These are phyloP conservation scores for Colletotrichum euphorbiae DNA, from an alignment of 2,329 filamentous ascomycete species.

Conservation along the genomic window DNA sequence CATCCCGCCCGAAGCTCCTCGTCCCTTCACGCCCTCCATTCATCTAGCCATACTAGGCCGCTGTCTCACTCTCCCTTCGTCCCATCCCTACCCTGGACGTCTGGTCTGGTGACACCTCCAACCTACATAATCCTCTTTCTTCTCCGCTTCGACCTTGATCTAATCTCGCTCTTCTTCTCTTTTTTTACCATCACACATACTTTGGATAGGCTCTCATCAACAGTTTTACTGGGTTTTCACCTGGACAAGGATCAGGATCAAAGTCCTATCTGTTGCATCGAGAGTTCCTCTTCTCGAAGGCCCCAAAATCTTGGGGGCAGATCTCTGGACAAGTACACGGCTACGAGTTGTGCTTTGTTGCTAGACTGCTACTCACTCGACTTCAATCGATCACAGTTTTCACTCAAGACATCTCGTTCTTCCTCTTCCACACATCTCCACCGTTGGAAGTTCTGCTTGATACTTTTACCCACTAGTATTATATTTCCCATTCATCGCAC, in stretches of 20 bases:
- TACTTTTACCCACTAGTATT: constrained; percentile 2
- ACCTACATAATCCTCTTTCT: constrained; percentile 37
- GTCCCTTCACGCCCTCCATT: constrained; percentile 23
- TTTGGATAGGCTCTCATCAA: constrained; percentile 35
- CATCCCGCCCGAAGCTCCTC: constrained; percentile 31
- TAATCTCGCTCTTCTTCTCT: constrained; percentile 7
- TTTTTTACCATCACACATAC: constrained; percentile 18
- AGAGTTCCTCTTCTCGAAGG: constrained; percentile 33
- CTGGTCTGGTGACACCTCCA: constrained; percentile 24
- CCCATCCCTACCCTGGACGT: constrained; percentile 10
- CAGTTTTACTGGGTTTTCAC: constrained; percentile 26
- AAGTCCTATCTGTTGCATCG: constrained; percentile 32
- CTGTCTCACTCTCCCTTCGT: constrained; percentile 36
- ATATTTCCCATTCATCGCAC: constrained; percentile 13
- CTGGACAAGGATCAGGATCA: constrained; percentile 32
- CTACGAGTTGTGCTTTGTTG: constrained; percentile 38
- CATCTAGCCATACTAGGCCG: constrained; percentile 12
- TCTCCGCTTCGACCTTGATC: constrained; percentile 17
- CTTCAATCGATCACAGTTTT: constrained; percentile 25
- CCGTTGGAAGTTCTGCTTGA: constrained; percentile 27
- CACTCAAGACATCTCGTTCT: constrained; percentile 1
- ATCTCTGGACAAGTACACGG: constrained; percentile 40
- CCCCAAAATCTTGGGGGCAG: constrained; percentile 40
- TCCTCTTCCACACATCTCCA: background rate
- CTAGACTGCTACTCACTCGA: constrained; percentile 40